Conservation (phyloP, 192 early-diverging fungal species). For the Rhizophagus sp. region DNA sequence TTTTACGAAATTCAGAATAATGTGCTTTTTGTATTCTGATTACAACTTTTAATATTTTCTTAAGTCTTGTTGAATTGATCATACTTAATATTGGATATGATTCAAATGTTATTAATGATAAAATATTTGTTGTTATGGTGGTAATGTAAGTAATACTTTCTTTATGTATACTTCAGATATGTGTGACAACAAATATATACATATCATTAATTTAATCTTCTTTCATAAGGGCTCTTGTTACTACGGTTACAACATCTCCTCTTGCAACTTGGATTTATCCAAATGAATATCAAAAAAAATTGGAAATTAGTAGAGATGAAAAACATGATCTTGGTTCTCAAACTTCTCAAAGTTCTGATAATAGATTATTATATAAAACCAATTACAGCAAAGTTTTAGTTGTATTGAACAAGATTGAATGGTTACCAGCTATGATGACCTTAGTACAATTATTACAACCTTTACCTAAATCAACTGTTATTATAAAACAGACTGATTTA, state of each 20-base stretch:
- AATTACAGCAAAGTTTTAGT: constrained; percentile 37
- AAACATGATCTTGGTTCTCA: background rate
- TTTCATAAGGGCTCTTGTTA: constrained; percentile 70
- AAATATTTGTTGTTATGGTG: constrained; percentile 57
- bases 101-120: constrained; percentile 75
- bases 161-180: too few relatives aligned
- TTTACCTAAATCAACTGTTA: background rate
- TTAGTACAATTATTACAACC: constrained; percentile 36
- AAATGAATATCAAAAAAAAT: constrained; percentile 52
- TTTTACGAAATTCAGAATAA: too few relatives aligned
- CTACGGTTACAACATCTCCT: constrained; percentile 89
- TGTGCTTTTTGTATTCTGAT: too few relatives aligned
- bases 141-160: constrained; percentile 41
- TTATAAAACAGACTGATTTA: background rate
- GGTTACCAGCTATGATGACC: constrained; percentile 46
- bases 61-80: constrained; percentile 89
- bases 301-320: background rate
- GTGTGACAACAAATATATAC: too few relatives aligned
- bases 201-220: background rate
- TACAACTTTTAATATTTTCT: too few relatives aligned
- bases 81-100: constrained; percentile 92
- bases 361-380: background rate
- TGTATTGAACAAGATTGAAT: constrained; percentile 44
- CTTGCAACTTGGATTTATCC: constrained; percentile 75
- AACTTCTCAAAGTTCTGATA: background rate